phyloP scores from a whole-genome alignment of 2,329 filamentous ascomycete species.

The Beauveria sp. region DNA sequence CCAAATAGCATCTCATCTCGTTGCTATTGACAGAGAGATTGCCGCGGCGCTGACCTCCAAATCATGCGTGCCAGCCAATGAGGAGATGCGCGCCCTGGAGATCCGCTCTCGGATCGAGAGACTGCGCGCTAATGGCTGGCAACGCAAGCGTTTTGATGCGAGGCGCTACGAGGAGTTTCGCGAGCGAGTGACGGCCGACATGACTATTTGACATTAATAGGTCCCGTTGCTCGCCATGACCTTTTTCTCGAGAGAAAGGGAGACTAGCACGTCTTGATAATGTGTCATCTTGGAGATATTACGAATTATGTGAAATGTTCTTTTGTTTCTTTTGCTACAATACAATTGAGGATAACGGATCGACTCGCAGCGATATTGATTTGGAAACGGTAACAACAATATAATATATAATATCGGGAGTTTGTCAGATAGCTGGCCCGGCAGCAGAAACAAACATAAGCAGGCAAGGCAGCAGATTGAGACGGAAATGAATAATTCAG shows the following conservation, averaged over 20 bases:
- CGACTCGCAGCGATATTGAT: neutral
- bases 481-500: neutral
- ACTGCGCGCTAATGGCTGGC: conserved; percentile 47
- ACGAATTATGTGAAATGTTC: neutral
- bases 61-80: conserved; percentile 18
- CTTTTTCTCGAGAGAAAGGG: neutral
- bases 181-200: conserved; percentile 43
- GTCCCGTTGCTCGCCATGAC: neutral
- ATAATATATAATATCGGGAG: conserved; percentile 5
- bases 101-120: conserved; percentile 46
- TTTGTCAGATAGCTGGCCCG: neutral
- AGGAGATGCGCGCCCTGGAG: conserved; percentile 32
- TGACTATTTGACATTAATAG: conserved; percentile 18
- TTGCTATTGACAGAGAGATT: conserved; percentile 35
- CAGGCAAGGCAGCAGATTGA: neutral
- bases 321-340: neutral
- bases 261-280: neutral
- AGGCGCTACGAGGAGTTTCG: conserved; percentile 45
- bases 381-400: conserved; percentile 2
- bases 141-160: conserved; percentile 46
- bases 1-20: conserved; percentile 42
- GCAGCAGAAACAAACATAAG: neutral
- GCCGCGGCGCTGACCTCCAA: conserved; percentile 19
- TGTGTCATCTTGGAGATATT: neutral
- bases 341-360: neutral